Evolutionary conservation across 208 protist genomes (phyloP).

Genomic region (Lotmaria passim): DNA sequence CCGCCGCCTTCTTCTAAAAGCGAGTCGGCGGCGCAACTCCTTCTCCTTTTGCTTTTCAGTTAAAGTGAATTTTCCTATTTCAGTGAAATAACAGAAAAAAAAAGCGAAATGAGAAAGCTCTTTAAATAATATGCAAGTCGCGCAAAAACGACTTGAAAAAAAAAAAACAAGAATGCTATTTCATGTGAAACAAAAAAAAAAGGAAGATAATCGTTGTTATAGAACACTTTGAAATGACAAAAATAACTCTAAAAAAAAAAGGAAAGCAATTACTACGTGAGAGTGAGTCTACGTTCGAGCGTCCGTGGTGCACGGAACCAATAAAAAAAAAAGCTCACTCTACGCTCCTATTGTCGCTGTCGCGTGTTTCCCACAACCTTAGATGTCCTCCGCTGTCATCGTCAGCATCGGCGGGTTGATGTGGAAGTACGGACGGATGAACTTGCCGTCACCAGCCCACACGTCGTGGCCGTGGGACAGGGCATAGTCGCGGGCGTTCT

Average conservation of each 20-base stretch:
- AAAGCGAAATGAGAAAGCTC: slow-evolving; percentile 2
- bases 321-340: background rate
- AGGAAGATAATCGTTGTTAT: background rate
- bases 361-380: slow-evolving; percentile 13
- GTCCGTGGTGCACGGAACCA: background rate
- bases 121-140: slow-evolving; percentile 3
- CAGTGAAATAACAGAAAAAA: slow-evolving; percentile 4
- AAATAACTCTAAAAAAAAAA: background rate
- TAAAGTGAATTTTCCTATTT: background rate
- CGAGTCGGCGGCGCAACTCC: too few relatives aligned
- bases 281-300: background rate
- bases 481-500: slow-evolving; percentile 80
- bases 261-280: background rate
- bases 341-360: background rate
- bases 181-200: slow-evolving; percentile 6
- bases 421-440: slow-evolving; percentile 88
- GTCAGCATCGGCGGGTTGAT: slow-evolving; percentile 90
- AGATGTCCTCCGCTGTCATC: slow-evolving; percentile 84
- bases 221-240: slow-evolving; percentile 14
- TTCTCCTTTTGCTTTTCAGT: background rate
- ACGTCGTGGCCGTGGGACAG: slow-evolving; percentile 76
- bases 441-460: slow-evolving; percentile 86
- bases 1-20: too few relatives aligned
- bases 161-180: slow-evolving; percentile 5
- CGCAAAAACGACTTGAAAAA: slow-evolving; percentile 4